These are phyloP conservation scores for Boletellus ananiceps DNA, from an alignment of 768 basidiomycete genomes.

Conservation along the genomic window DNA sequence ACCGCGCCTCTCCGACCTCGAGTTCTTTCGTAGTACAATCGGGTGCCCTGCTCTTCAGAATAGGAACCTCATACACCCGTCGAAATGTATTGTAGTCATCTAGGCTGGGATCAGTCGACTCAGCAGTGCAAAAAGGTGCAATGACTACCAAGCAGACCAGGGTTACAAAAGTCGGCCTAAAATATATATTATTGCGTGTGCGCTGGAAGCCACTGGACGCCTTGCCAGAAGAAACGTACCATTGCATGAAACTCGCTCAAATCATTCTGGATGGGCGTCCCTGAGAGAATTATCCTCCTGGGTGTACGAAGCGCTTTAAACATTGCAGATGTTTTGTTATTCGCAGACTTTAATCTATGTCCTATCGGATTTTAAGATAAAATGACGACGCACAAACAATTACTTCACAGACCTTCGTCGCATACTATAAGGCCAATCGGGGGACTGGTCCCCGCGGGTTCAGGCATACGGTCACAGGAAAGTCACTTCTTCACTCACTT, in stretches of 20 bases:
- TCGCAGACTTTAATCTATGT: constrained; percentile 88
- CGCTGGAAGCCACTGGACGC: not conserved
- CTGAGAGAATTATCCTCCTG: constrained; percentile 84
- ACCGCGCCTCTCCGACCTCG: constrained; percentile 73
- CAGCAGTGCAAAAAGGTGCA: not conserved
- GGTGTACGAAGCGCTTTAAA: constrained; percentile 74
- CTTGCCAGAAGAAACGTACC: constrained; percentile 44
- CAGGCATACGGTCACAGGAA: not conserved
- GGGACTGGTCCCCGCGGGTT: constrained; percentile 46
- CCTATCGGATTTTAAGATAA: constrained; percentile 39
- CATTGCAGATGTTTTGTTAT: constrained; percentile 85
- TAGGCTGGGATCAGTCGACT: constrained; percentile 25
- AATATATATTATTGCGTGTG: not conserved
- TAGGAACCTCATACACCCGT: constrained; percentile 81
- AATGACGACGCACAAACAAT: not conserved
- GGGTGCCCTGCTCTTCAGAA: constrained; percentile 79
- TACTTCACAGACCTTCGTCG: constrained; percentile 68
- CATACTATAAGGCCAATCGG: constrained; percentile 92
- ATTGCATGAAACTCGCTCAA: constrained; percentile 93
- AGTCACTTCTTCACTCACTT: constrained; percentile 39
- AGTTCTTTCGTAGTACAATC: constrained; percentile 66
- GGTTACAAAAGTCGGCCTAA: constrained; percentile 92
- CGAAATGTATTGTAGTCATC: constrained; percentile 76
- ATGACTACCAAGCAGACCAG: constrained; percentile 70
- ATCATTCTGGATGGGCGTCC: constrained; percentile 97